Conservation (phyloP, 495 filamentous ascomycete genomes). For the Immersiella caudata region DNA sequence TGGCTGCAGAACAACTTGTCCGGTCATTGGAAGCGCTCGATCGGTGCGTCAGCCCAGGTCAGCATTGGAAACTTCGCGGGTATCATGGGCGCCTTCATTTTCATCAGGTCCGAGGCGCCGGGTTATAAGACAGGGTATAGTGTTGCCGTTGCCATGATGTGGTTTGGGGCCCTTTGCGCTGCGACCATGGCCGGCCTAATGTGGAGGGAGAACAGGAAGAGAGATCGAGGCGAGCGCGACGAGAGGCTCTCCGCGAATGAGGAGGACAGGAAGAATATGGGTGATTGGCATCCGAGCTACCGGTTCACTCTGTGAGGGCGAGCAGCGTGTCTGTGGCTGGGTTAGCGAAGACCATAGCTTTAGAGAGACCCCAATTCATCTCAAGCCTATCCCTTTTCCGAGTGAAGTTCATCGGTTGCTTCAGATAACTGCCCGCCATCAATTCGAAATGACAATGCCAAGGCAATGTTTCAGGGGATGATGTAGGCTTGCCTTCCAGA, state of each 20-base stretch:
- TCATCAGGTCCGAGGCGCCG: constrained; percentile 61
- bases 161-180: constrained; percentile 51
- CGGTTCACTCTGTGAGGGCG: constrained; percentile 38
- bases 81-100: constrained; percentile 67
- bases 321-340: no score
- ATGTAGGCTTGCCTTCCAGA: no score
- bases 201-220: constrained; percentile 58
- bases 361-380: no score
- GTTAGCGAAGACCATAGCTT: no score
- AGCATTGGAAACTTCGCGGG: constrained; percentile 72
- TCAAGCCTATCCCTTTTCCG: no score
- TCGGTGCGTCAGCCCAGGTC: constrained; percentile 57
- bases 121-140: constrained; percentile 71
- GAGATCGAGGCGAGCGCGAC: constrained; percentile 55
- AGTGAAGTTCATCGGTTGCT: no score
- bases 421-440: no score
- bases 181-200: constrained; percentile 57
- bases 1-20: constrained; percentile 58
- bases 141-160: constrained; percentile 62
- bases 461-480: no score
- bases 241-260: constrained; percentile 53
- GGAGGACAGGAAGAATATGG: constrained; percentile 61
- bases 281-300: constrained; percentile 70
- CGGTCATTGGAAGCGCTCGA: constrained; percentile 64
- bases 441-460: no score